These are phyloP conservation scores for Ogataea hybrid DNA, from an alignment of 1,139 yeast species.

Conservation along the genomic window DNA sequence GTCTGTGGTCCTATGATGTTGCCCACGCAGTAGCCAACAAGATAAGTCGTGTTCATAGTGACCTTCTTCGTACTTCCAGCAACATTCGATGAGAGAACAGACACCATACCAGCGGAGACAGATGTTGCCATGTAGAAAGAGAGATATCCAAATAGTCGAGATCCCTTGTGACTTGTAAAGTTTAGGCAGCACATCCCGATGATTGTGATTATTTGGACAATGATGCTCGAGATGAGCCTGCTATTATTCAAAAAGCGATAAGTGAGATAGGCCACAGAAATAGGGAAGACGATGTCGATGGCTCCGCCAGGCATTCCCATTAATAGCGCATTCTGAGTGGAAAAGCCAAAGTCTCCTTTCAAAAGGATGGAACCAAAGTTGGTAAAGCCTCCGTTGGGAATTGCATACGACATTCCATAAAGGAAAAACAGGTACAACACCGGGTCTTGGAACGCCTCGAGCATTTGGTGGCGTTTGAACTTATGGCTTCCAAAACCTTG, in stretches of 20 bases:
- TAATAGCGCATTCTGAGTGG: conserved; percentile 18
- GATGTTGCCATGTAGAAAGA: not conserved
- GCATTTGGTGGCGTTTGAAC: conserved; percentile 33
- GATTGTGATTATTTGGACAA: no score
- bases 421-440: conserved; percentile 37
- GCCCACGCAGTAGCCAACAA: conserved; percentile 54
- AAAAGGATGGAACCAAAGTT: conserved; percentile 24
- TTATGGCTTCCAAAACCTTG: conserved; percentile 42
- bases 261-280: no score
- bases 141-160: not conserved
- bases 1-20: conserved; percentile 69
- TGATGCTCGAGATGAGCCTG: no score
- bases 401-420: conserved; percentile 35
- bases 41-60: conserved; percentile 55
- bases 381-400: conserved; percentile 40
- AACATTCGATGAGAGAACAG: conserved; percentile 48
- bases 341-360: conserved; percentile 22
- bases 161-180: conserved; percentile 13
- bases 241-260: no score
- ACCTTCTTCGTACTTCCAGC: conserved; percentile 49
- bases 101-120: not conserved
- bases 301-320: conserved; percentile 24
- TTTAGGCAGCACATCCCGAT: no score
- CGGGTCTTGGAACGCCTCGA: conserved; percentile 38
- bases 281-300: no score